Conservation (phyloP, 1,284 basidiomycete genomes). For the Trichosporon sp. region DNA sequence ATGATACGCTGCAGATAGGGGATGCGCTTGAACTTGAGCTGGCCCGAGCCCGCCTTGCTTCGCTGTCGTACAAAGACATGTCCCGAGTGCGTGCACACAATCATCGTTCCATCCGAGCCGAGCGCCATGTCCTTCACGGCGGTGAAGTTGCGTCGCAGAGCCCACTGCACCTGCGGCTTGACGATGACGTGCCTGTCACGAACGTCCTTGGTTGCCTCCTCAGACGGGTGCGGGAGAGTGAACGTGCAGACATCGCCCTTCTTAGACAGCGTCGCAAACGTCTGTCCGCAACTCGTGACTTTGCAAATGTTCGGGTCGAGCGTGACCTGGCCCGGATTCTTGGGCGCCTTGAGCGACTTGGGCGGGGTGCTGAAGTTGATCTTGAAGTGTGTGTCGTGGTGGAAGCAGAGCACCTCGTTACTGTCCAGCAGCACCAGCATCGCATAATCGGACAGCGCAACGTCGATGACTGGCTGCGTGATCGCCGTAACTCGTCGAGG, state of each 20-base stretch:
- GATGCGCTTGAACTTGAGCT: slow-evolving; percentile 79
- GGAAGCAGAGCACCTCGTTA: slow-evolving; percentile 79
- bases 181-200: slow-evolving; percentile 59
- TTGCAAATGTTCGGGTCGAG: slow-evolving; percentile 75
- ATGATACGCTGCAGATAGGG: slow-evolving; percentile 82
- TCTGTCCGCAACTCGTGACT: slow-evolving; percentile 76
- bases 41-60: slow-evolving; percentile 60
- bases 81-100: slow-evolving; percentile 90
- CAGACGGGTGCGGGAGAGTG: slow-evolving; percentile 60
- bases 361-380: slow-evolving; percentile 59
- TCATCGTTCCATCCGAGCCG: slow-evolving; percentile 82
- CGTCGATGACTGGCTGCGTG: slow-evolving; percentile 67
- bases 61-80: slow-evolving; percentile 86
- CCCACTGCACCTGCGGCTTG: slow-evolving; percentile 90
- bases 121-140: slow-evolving; percentile 88
- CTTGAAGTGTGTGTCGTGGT: slow-evolving; percentile 74
- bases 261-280: slow-evolving; percentile 80
- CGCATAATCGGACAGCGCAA: slow-evolving; percentile 75
- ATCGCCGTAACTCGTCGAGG: slow-evolving; percentile 84
- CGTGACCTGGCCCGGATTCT: slow-evolving; percentile 60
- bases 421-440: slow-evolving; percentile 76
- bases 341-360: slow-evolving; percentile 29
- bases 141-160: slow-evolving; percentile 79
- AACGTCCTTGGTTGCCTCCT: slow-evolving; percentile 52
- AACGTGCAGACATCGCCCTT: slow-evolving; percentile 94